A percentile compares a stretch with the other conserved stretches of the same genome.
Conservation (phyloP, 495 filamentous ascomycete species). For the Rhizodiscina lignyota region DNA sequence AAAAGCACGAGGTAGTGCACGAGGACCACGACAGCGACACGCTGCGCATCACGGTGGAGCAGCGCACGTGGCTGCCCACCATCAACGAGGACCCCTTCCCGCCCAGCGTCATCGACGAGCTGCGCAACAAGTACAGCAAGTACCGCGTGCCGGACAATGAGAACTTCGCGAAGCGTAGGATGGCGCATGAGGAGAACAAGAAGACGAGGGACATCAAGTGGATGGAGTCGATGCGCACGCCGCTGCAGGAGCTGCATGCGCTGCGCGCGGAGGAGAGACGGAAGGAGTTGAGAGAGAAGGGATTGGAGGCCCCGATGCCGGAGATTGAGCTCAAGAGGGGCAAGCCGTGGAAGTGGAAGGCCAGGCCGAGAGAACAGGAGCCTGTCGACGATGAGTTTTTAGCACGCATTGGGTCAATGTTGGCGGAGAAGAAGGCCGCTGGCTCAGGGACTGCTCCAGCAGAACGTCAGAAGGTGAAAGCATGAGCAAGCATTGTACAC, state of each 20-base stretch:
- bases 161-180: slow-evolving; percentile 21
- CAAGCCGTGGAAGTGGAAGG: too few species aligned
- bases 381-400: too few species aligned
- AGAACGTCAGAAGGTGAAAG: too few species aligned
- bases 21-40: slow-evolving; percentile 51
- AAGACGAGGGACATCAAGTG: not conserved
- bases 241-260: not conserved
- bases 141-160: slow-evolving; percentile 70
- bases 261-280: too few species aligned
- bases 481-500: too few species aligned
- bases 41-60: slow-evolving; percentile 55
- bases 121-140: slow-evolving; percentile 67
- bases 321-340: too few species aligned
- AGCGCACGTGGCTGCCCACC: slow-evolving; percentile 56
- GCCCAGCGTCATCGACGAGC: slow-evolving; percentile 60
- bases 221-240: not conserved
- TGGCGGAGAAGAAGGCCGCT: too few species aligned
- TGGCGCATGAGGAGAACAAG: not conserved
- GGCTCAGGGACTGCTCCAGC: too few species aligned
- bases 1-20: slow-evolving; percentile 23
- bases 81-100: slow-evolving; percentile 68
- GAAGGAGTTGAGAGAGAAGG: too few species aligned
- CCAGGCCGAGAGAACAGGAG: too few species aligned
- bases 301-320: too few species aligned
- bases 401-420: too few species aligned